Evolutionary conservation across 1,284 basidiomycete genomes (phyloP), one percentile per base, ranked within the genome.

Genomic region (Puccinia polysora): DNA sequence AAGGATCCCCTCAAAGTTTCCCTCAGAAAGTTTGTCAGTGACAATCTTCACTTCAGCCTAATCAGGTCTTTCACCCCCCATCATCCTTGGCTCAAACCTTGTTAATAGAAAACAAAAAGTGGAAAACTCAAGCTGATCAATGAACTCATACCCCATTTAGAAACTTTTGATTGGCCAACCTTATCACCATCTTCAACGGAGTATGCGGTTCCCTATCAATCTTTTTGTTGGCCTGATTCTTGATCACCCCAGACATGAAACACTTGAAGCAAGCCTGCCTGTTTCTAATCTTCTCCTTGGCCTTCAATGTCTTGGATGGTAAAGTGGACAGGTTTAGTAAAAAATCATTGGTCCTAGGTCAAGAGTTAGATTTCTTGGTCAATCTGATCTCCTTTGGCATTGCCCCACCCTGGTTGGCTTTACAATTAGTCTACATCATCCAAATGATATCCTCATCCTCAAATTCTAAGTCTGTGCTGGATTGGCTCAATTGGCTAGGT

Each of bases 321-420:
- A 97, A 97, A 81, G 91, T 99, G 34, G 96, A 96, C 20, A 84
- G 96, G 75, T 97, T 94, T 95, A 87, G 91, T 79, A 94, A 92
- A 75, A 91, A 91, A 70, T 89, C 87, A 74, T 93, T 89, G 76
- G 88, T 99, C 86, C 84, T 99, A 20, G 96, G 96, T n/a, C n/a
- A n/a, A n/a, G n/a, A n/a, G n/a, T n/a, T n/a, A n/a, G n/a, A n/a
- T n/a, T n/a, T n/a, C n/a, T n/a, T n/a, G n/a, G n/a, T n/a, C n/a
- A n/a, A n/a, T n/a, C n/a, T n/a, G n/a, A n/a, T n/a, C n/a, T n/a
- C n/a, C n/a, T n/a, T n/a, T n/a, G n/a, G n/a, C n/a, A n/a, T n/a
- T n/a, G n/a, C n/a, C n/a, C n/a, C n/a, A n/a, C n/a, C n/a, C n/a
- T n/a, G n/a, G n/a, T n/a, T n/a, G n/a, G n/a, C n/a, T n/a, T n/a